These are phyloP conservation scores for Phytophthora palmivora DNA, from an alignment of 352 stramenopile species.

Conservation along the genomic window DNA sequence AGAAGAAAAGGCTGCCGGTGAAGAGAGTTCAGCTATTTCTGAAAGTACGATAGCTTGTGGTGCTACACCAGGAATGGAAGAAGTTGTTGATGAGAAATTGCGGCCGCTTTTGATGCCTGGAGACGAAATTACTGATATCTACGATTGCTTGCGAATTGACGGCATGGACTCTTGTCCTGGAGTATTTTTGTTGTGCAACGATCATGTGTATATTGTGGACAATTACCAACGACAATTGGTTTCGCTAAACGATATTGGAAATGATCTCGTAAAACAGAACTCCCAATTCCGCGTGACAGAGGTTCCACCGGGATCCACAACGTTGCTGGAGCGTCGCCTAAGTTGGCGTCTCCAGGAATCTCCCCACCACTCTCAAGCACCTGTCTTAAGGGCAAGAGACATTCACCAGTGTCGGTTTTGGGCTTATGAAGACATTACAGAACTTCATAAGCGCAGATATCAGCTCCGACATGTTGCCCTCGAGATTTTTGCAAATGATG, in stretches of 20 bases:
- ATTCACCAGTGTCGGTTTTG: constrained; percentile 77
- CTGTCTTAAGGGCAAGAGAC: constrained; percentile 43
- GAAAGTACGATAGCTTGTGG: constrained; percentile 8
- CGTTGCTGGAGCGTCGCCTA: constrained; percentile 59
- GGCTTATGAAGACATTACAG: constrained; percentile 74
- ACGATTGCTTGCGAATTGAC: constrained; percentile 76
- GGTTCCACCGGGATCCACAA: constrained; percentile 53
- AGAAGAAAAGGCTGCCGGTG: constrained; percentile 20
- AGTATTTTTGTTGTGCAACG: constrained; percentile 72
- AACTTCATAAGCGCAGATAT: constrained; percentile 82
- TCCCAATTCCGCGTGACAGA: constrained; percentile 55
- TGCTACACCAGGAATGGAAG: constrained; percentile 28
- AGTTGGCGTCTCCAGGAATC: constrained; percentile 43
- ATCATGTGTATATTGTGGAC: constrained; percentile 78
- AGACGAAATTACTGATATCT: constrained; percentile 72
- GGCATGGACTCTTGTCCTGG: constrained; percentile 82
- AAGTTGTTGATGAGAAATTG: constrained; percentile 70
- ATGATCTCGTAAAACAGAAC: constrained; percentile 9
- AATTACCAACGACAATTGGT: constrained; percentile 60
- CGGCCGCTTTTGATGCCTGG: constrained; percentile 67
- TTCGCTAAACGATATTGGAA: constrained; percentile 12
- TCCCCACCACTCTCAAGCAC: constrained; percentile 1
- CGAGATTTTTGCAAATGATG: constrained; percentile 79
- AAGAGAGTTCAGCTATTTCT: constrained; percentile 17
- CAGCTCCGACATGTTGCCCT: constrained; percentile 77